These are phyloP conservation scores for Leccinum disarticulatum DNA, from an alignment of 768 basidiomycete genomes.

Conservation along the genomic window DNA sequence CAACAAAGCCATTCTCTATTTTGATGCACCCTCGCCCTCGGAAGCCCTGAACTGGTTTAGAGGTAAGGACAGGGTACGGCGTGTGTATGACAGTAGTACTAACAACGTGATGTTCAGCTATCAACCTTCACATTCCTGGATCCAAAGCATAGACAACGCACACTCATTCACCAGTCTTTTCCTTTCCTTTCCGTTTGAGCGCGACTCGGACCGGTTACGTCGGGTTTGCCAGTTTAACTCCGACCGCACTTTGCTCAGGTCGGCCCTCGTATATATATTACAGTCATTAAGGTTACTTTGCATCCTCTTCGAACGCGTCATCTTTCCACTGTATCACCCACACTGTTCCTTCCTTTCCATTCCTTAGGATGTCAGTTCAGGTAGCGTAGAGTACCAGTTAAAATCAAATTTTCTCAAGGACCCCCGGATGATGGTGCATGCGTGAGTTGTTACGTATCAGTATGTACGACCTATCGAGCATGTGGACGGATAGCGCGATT, in stretches of 20 bases:
- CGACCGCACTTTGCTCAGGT: constrained; percentile 19
- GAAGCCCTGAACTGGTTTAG: constrained; percentile 89
- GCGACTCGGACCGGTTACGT: constrained; percentile 5
- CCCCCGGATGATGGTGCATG: not conserved
- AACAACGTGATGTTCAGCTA: constrained; percentile 48
- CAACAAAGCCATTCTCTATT: constrained; percentile 89
- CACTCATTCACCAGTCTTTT: constrained; percentile 9
- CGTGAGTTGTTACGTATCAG: not conserved
- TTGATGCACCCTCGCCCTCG: constrained; percentile 80
- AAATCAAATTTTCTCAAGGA: constrained; percentile 10
- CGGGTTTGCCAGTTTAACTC: constrained; percentile 1
- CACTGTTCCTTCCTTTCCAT: constrained; percentile 15
- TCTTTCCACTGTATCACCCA: constrained; percentile 35
- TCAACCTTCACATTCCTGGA: constrained; percentile 85
- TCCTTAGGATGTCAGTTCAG: constrained; percentile 18
- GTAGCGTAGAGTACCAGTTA: constrained; percentile 27
- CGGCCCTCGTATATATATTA: constrained; percentile 34
- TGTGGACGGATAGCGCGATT: not conserved
- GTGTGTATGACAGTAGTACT: not conserved
- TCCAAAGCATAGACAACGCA: constrained; percentile 60
- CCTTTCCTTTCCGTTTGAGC: not conserved
- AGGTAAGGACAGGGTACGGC: constrained; percentile 47
- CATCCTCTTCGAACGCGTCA: constrained; percentile 27
- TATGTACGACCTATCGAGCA: not conserved
- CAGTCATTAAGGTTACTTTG: constrained; percentile 35